phyloP scores from a whole-genome alignment of 148 eudicot species.

The Diospyros kaki region DNA sequence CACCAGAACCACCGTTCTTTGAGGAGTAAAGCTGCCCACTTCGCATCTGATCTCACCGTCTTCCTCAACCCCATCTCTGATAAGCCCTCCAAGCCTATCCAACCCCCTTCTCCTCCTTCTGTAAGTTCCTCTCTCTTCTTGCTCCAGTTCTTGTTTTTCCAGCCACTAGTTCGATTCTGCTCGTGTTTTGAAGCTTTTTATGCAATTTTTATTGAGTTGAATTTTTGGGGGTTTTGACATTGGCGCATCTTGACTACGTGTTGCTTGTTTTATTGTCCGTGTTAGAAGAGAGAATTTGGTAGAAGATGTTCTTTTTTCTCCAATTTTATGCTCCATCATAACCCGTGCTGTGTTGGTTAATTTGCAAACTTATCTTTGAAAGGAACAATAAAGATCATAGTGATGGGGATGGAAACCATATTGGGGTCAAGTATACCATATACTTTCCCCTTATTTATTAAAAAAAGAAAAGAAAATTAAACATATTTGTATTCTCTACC shows the following conservation, averaged over 20 bases:
- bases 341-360: background rate
- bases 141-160: too few species aligned
- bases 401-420: background rate
- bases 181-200: background rate
- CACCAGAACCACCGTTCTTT: conserved; percentile 41
- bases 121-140: conserved; percentile 15
- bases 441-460: too few species aligned
- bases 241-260: background rate
- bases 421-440: too few species aligned
- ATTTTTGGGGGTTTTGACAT: conserved; percentile 3
- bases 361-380: background rate
- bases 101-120: conserved; percentile 18
- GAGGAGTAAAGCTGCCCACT: conserved; percentile 69
- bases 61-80: conserved; percentile 85
- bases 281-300: too few species aligned
- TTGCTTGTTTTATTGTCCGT: too few species aligned
- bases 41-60: conserved; percentile 71
- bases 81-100: conserved; percentile 44
- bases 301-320: background rate
- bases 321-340: background rate
- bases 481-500: too few species aligned
- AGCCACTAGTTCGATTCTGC: background rate
- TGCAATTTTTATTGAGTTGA: background rate
- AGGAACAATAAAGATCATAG: background rate
- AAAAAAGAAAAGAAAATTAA: too few species aligned